Evolutionary conservation across 2,329 filamentous ascomycete species (phyloP), one percentile per base, ranked within the genome.

Genomic region (Stagonosporopsis cucurbitacearum): DNA sequence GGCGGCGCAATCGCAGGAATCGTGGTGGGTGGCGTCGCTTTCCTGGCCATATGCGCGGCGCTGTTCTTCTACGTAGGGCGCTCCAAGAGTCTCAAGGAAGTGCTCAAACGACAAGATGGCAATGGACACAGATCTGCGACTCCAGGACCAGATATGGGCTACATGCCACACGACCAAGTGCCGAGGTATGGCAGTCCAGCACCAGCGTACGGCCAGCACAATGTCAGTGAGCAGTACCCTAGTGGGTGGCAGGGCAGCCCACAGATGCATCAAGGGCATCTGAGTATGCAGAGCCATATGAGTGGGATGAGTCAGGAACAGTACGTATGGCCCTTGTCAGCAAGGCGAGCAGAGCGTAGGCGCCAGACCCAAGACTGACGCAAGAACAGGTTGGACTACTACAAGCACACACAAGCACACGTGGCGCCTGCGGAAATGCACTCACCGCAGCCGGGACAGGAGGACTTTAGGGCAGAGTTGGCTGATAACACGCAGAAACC

Each of bases 11-110:
- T 80, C 36, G 77, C 73, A 0, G 79, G 79, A 7, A 80, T 90
- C 74, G 90, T 85, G 77, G 79, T 86, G 39, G 87, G 86, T 39
- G 87, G 82, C 0, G 78, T 87, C 4, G 75, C 88, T 22, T 72
- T 91, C 37, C 80, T 93, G 4, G 78, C 86, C 8, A 79, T 82
- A 39, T 74, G 86, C 45, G 88, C 83, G 2, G 75, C 87, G 0
- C 77, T 88, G 4, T 80, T 88, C 64, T 92, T 88, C 86, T 79
- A 82, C 37, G 88, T 88, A 80, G 86, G 81, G 2, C 78, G 78
- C 28, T 69, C 63, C 19, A 73, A 69, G 53, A 62, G 60, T 4
- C 60, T 73, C 2, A 74, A 73, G 50, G 70, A 74, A 44, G 41
- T 56, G 1, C 50, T 71, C 41, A 59, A 63, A 4, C 54, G 62